A percentile compares a stretch with the other conserved stretches of the same genome.
phyloP scores from a whole-genome alignment of 495 filamentous ascomycete genomes.

The Chaetomium cochliodes region DNA sequence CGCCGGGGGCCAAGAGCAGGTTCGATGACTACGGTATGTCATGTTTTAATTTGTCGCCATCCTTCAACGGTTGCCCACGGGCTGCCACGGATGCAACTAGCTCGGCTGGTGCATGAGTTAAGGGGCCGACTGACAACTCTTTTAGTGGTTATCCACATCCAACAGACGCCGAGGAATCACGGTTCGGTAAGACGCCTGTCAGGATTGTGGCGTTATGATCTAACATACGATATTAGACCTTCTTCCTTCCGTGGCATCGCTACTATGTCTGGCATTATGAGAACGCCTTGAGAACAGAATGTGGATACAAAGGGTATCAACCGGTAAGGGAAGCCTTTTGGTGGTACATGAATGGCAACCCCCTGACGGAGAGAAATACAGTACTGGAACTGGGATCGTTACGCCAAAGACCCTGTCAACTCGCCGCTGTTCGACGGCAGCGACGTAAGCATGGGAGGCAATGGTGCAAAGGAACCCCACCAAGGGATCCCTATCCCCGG shows the following conservation, averaged over 20 bases:
- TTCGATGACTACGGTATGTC: constrained; percentile 61
- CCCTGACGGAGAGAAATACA: not conserved
- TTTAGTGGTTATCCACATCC: constrained; percentile 59
- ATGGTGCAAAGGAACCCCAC: constrained; percentile 36
- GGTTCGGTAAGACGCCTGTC: constrained; percentile 48
- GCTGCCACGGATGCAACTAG: not conserved
- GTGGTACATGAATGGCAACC: not conserved
- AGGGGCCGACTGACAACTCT: not conserved
- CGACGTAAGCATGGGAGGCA: constrained; percentile 31
- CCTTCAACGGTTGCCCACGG: too few species aligned
- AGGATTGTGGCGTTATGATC: constrained; percentile 9
- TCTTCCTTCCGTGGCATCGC: constrained; percentile 69
- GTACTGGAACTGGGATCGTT: constrained; percentile 36
- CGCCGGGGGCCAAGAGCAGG: constrained; percentile 39
- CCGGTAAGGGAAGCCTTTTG: constrained; percentile 20
- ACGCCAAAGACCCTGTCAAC: constrained; percentile 30
- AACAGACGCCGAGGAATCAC: constrained; percentile 60
- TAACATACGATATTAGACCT: constrained; percentile 45
- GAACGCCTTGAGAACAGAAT: constrained; percentile 63
- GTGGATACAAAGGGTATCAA: constrained; percentile 59
- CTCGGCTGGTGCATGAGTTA: not conserved
- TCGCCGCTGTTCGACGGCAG: constrained; percentile 35
- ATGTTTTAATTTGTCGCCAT: too few species aligned
- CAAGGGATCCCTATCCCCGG: constrained; percentile 28
- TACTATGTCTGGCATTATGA: constrained; percentile 66